Percentiles rank a stretch among this genome's conserved stretches.
Evolutionary conservation across 139 green algal species (phyloP).

Genomic region (Nannochloris sp.): DNA sequence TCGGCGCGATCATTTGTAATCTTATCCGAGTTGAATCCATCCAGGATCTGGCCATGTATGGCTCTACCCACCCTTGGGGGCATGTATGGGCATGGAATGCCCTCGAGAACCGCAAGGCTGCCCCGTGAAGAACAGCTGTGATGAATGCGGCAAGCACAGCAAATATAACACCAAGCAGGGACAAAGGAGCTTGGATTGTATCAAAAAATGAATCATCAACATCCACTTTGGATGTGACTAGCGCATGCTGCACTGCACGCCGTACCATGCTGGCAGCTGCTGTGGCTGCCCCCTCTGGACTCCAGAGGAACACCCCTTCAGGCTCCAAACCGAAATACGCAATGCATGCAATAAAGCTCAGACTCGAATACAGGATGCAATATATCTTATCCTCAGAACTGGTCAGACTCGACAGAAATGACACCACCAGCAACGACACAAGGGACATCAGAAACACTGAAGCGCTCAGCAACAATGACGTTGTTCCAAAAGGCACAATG

Average conservation of each 20-base stretch:
- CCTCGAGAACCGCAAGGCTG: constrained; percentile 16
- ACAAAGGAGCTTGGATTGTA: background rate
- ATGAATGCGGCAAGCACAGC: background rate
- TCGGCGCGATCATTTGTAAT: constrained; percentile 14
- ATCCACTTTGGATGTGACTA: background rate
- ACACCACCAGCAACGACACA: constrained; percentile 3
- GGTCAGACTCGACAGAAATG: constrained; percentile 20
- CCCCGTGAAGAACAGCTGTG: constrained; percentile 13
- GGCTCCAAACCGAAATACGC: constrained; percentile 3
- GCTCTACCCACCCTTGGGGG: background rate
- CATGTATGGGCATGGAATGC: constrained; percentile 6
- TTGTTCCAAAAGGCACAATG: background rate
- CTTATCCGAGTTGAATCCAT: background rate
- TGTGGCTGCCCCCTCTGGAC: background rate
- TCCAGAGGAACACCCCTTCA: background rate
- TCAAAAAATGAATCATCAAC: background rate
- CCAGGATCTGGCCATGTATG: background rate
- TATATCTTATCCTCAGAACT: constrained; percentile 16
- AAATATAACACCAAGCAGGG: constrained; percentile 7
- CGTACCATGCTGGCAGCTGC: background rate
- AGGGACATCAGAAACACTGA: background rate
- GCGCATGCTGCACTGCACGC: background rate
- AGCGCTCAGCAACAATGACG: background rate
- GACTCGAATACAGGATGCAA: constrained; percentile 1
- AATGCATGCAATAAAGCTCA: constrained; percentile 10